Evolutionary conservation across 805 yeast genomes (phyloP).

Genomic region (Ogataea trehalophila): DNA sequence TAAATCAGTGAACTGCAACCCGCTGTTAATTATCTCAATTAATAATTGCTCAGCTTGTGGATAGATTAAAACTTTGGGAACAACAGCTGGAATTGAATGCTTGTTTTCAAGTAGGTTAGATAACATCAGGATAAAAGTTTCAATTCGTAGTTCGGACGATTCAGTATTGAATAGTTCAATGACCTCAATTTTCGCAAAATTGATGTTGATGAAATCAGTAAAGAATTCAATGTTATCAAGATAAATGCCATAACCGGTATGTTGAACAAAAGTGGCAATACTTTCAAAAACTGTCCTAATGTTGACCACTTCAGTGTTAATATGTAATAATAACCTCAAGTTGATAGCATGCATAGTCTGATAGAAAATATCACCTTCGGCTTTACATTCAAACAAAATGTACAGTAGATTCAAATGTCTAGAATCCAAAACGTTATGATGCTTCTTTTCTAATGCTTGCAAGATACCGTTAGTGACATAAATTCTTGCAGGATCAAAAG

Average conservation of each 20-base stretch:
- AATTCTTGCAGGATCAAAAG: constrained; percentile 69
- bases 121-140: constrained; percentile 12
- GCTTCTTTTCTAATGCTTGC: constrained; percentile 37
- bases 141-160: constrained; percentile 8
- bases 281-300: constrained; percentile 30
- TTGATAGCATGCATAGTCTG: constrained; percentile 47
- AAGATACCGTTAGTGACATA: constrained; percentile 54
- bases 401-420: constrained; percentile 30
- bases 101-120: constrained; percentile 12
- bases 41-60: constrained; percentile 13
- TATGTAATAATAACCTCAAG: constrained; percentile 39
- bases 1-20: constrained; percentile 15
- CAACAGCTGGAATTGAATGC: constrained; percentile 5
- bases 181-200: constrained; percentile 14
- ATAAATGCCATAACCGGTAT: constrained; percentile 30
- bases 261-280: constrained; percentile 35
- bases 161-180: constrained; percentile 7
- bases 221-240: constrained; percentile 36
- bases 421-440: constrained; percentile 10
- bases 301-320: constrained; percentile 26
- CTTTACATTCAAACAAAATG: constrained; percentile 29
- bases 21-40: constrained; percentile 13
- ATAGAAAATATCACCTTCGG: constrained; percentile 43
- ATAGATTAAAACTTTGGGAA: constrained; percentile 13
- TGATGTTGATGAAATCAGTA: constrained; percentile 29